Evolutionary conservation across 768 basidiomycete species (phyloP).

Genomic region (Mycena galericulata): DNA sequence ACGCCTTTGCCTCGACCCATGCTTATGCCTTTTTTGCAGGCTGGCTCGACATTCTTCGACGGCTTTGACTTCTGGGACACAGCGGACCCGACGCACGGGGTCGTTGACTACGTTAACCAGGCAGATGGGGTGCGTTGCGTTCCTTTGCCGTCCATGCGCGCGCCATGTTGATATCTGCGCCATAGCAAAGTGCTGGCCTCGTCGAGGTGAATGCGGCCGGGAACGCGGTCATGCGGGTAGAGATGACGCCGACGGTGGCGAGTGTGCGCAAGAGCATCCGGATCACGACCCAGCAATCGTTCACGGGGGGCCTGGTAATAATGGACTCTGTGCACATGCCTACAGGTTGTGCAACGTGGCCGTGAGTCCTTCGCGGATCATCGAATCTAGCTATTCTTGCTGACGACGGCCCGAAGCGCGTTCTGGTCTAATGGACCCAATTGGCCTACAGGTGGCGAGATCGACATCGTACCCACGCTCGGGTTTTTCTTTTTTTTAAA

Average conservation of each 20-base stretch:
- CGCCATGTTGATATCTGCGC: slow-evolving; percentile 18
- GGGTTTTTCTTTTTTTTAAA: no score
- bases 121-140: slow-evolving; percentile 63
- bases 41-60: slow-evolving; percentile 82
- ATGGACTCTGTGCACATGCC: slow-evolving; percentile 81
- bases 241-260: slow-evolving; percentile 82
- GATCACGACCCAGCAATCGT: slow-evolving; percentile 71
- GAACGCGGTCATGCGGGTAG: slow-evolving; percentile 89
- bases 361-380: slow-evolving; percentile 37
- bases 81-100: slow-evolving; percentile 81
- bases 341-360: slow-evolving; percentile 76
- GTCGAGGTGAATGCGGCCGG: slow-evolving; percentile 75
- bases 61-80: slow-evolving; percentile 81
- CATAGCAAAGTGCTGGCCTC: slow-evolving; percentile 69
- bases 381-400: not conserved
- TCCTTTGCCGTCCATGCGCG: not conserved
- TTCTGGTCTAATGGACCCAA: slow-evolving; percentile 63
- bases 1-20: slow-evolving; percentile 9
- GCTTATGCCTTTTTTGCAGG: slow-evolving; percentile 46
- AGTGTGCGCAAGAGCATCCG: slow-evolving; percentile 81
- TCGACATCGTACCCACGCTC: slow-evolving; percentile 11
- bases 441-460: slow-evolving; percentile 75
- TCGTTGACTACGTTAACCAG: slow-evolving; percentile 76
- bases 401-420: slow-evolving; percentile 20
- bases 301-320: slow-evolving; percentile 66